phyloP scores from a whole-genome alignment of 371 early-diverging fungal genomes.

The Batkoa obscura region DNA sequence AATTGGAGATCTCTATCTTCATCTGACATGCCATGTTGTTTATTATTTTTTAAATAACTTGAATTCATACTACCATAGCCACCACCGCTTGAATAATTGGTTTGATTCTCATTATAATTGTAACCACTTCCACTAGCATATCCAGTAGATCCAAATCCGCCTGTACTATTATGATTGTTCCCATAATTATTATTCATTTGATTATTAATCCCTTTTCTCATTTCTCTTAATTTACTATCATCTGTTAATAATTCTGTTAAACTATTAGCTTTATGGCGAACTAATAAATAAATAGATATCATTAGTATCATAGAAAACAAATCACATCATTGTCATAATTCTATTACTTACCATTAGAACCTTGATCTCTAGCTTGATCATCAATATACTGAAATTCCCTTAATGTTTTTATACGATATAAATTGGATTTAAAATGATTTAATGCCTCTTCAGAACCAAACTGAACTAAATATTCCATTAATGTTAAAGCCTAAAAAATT shows the following conservation, averaged over 20 bases:
- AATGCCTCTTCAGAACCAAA: conserved; percentile 78
- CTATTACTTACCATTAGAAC: conserved; percentile 39
- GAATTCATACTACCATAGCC: not conserved
- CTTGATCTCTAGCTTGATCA: conserved; percentile 79
- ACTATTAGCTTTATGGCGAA: conserved; percentile 85
- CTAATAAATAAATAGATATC: conserved; percentile 16
- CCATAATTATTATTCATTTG: conserved; percentile 29
- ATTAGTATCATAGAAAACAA: not conserved
- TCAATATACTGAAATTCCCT: conserved; percentile 90
- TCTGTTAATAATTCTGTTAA: conserved; percentile 65
- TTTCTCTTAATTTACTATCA: conserved; percentile 55
- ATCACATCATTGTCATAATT: not conserved
- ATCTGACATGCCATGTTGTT: conserved; percentile 20
- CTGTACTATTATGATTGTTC: conserved; percentile 6
- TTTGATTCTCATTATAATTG: conserved; percentile 4
- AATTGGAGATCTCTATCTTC: conserved; percentile 63
- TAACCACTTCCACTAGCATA: conserved; percentile 28
- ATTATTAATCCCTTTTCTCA: conserved; percentile 38
- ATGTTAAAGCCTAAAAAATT: conserved; percentile 27
- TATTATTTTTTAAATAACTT: not conserved
- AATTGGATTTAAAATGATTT: conserved; percentile 67
- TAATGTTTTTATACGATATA: conserved; percentile 82
- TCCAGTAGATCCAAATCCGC: conserved; percentile 24
- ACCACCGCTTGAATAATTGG: not conserved
- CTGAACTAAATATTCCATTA: conserved; percentile 54